phyloP scores from a whole-genome alignment of 345 rosid species.

The Jatropha curcas region DNA sequence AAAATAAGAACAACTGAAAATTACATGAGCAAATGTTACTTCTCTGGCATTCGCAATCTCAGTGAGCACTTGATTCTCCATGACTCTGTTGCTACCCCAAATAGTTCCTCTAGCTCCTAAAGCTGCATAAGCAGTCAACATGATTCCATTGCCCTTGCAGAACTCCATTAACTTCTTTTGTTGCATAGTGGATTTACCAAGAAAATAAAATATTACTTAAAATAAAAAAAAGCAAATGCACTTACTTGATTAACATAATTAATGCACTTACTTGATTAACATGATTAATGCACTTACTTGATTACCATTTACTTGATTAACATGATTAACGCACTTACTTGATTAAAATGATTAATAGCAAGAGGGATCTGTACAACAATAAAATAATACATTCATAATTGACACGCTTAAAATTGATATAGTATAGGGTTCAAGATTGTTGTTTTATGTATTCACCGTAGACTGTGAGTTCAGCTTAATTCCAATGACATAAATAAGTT shows the following conservation, averaged over 20 bases:
- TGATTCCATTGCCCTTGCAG: slow-evolving; percentile 51
- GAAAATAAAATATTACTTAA: no score
- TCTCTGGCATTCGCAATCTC: slow-evolving; percentile 62
- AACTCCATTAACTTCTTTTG: slow-evolving; percentile 63
- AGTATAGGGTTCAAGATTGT: not conserved
- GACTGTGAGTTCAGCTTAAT: slow-evolving; percentile 46
- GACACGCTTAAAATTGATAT: no score
- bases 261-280: slow-evolving; percentile 80
- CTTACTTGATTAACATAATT: no score
- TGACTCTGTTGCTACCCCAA: slow-evolving; percentile 66
- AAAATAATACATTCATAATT: slow-evolving; percentile 57
- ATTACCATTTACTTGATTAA: no score
- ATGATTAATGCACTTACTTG: no score
- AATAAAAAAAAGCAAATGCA: not conserved
- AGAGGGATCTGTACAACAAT: slow-evolving; percentile 68
- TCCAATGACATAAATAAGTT: no score
- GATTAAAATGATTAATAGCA: slow-evolving; percentile 65
- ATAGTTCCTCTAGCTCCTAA: slow-evolving; percentile 53
- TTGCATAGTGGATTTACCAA: slow-evolving; percentile 70
- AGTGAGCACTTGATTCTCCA: slow-evolving; percentile 56
- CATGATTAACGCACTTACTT: no score
- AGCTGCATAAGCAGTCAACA: slow-evolving; percentile 57
- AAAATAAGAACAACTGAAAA: not conserved
- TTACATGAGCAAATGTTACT: slow-evolving; percentile 78
- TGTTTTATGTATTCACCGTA: no score